Conservation (phyloP, 129 eudicot species). For the Rutidosis leptorrhynchoides region DNA sequence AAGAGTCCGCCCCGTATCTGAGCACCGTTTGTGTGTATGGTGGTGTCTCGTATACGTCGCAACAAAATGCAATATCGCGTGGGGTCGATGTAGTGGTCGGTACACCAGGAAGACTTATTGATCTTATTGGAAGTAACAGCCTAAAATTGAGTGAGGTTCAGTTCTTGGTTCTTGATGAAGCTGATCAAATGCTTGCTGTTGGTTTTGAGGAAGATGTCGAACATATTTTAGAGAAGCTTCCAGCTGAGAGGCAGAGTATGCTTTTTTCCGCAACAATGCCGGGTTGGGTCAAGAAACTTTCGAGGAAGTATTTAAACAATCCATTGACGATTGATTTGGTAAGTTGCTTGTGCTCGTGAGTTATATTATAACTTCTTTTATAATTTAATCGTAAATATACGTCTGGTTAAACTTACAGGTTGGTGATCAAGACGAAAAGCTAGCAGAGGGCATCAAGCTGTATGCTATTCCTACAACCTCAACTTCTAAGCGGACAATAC, state of each 20-base stretch:
- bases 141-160: slow-evolving; percentile 78
- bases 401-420: slow-evolving; percentile 50
- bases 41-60: slow-evolving; percentile 74
- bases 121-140: slow-evolving; percentile 71
- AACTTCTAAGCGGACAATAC: slow-evolving; percentile 77
- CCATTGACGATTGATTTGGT: slow-evolving; percentile 96
- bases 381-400: background rate
- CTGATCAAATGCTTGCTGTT: slow-evolving; percentile 99
- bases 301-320: slow-evolving; percentile 71
- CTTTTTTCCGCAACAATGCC: slow-evolving; percentile 99
- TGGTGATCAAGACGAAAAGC: slow-evolving; percentile 91
- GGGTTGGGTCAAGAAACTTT: slow-evolving; percentile 85
- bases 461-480: slow-evolving; percentile 72
- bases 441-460: slow-evolving; percentile 93
- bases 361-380: slow-evolving; percentile 3
- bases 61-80: slow-evolving; percentile 78
- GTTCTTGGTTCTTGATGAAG: slow-evolving; percentile 95
- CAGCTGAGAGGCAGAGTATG: slow-evolving; percentile 86
- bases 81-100: slow-evolving; percentile 99
- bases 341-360: slow-evolving; percentile 18
- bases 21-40: slow-evolving; percentile 97
- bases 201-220: slow-evolving; percentile 99
- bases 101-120: slow-evolving; percentile 97
- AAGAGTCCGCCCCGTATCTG: slow-evolving; percentile 92
- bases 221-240: slow-evolving; percentile 64